Conservation (phyloP, 305 asterid species). For the Petunia hybrid region DNA sequence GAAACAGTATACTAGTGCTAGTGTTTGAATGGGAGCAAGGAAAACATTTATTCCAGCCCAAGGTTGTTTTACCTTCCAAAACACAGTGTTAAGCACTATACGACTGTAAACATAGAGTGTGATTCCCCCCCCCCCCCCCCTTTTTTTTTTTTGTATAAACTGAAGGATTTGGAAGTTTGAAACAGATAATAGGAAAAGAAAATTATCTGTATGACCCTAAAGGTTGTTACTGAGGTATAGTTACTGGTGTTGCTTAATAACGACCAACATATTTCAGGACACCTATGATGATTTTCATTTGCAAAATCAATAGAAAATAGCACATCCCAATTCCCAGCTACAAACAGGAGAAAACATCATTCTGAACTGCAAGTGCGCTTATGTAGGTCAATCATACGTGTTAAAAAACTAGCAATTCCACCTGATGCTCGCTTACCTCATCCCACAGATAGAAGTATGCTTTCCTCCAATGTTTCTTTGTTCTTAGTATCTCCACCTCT, state of each 20-base stretch:
- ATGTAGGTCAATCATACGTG: background rate
- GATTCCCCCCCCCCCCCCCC: background rate
- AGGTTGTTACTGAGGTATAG: constrained; percentile 14
- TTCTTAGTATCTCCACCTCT: constrained; percentile 87
- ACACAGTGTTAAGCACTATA: constrained; percentile 21
- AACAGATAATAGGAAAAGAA: constrained; percentile 4
- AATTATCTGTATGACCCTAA: background rate
- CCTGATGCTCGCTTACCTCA: constrained; percentile 68
- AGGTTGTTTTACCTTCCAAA: constrained; percentile 4
- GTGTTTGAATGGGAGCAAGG: constrained; percentile 11
- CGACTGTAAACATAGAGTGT: background rate
- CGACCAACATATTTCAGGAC: constrained; percentile 7
- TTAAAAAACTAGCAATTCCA: constrained; percentile 4
- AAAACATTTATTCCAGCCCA: background rate
- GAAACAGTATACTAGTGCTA: constrained; percentile 11
- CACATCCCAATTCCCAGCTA: background rate
- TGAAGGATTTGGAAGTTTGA: background rate
- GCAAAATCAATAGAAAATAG: background rate
- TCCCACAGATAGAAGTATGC: constrained; percentile 99
- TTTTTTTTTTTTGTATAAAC: background rate
- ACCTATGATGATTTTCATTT: constrained; percentile 26
- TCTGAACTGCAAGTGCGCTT: constrained; percentile 23
- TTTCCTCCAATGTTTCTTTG: constrained; percentile 89
- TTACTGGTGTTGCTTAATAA: background rate
- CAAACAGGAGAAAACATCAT: constrained; percentile 18